A percentile compares a stretch with the other conserved stretches of the same genome.
Conservation (phyloP, 257 asterid species). For the Rhazya stricta region DNA sequence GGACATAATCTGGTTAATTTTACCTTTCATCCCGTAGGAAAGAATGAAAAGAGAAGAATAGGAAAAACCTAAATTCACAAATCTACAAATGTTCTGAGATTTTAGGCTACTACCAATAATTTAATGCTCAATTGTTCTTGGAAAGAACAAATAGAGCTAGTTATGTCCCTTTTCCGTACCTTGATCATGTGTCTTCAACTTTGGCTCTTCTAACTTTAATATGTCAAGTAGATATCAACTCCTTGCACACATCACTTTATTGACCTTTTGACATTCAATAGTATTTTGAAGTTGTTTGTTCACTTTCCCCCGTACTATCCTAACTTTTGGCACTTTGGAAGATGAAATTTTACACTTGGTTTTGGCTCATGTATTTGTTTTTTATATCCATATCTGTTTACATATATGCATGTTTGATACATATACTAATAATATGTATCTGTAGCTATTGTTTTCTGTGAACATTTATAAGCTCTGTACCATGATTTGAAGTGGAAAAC, state of each 20-base stretch:
- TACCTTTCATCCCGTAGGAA: neutral
- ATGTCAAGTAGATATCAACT: neutral
- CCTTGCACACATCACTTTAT: neutral
- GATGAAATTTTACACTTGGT: neutral
- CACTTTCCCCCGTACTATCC: neutral
- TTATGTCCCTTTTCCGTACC: neutral
- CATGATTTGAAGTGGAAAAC: neutral
- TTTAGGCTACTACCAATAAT: too few species aligned
- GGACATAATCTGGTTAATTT: too few species aligned
- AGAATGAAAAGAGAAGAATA: neutral
- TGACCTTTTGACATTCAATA: neutral
- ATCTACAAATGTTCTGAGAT: neutral
- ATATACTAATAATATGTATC: neutral
- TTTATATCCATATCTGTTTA: neutral
- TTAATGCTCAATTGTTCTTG: neutral
- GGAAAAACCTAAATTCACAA: neutral
- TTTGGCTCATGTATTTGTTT: neutral
- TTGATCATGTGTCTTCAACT: neutral
- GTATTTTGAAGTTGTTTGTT: neutral
- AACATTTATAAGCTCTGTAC: neutral
- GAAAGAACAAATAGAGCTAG: neutral
- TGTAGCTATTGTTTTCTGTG: neutral
- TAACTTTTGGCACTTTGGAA: neutral
- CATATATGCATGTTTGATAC: neutral
- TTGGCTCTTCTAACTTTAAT: neutral